Evolutionary conservation across 2,329 filamentous ascomycete genomes (phyloP), one percentile per base, ranked within the genome.

Genomic region (Cladophialophora immunda): DNA sequence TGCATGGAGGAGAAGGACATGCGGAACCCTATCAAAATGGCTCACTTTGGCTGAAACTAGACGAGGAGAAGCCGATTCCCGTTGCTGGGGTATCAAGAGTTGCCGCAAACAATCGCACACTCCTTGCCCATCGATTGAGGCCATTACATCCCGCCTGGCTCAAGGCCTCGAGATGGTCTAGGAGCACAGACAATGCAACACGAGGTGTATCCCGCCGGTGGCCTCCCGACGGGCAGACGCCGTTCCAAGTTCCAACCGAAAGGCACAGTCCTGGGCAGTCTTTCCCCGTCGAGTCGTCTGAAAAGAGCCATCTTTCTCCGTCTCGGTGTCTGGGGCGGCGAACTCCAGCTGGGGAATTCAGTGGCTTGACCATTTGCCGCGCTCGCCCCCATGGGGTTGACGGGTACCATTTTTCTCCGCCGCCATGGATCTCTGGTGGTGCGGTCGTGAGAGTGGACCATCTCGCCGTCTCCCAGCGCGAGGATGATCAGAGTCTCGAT

Each of bases 221-320:
- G 2, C 38, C 17, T 41, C 8, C 38, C 38, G 15, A 41, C n/a
- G 38, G 38, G 11, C 17, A 41, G 4, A 41, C n/a, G 38, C n/a
- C 17, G 38, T n/a, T 41, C 4, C 38, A n/a, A 6, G 4, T n/a
- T 15, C n/a, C 32, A 34, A 17, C 38, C 15, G 38, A 19, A 41
- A 11, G 9, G 17, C 38, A 3, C 5, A n/a, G 3, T 41, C 17
- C n/a, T 41, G 11, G 38, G 38, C n/a, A 41, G n/a, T n/a, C 17
- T n/a, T 41, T 19, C n/a, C 17, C 38, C 38, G 13, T 29, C 15
- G 15, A 29, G 2, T 19, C 17, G 11, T 32, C 38, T 45, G 4
- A 30, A 60, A 53, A 34, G 38, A 60, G 58, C 58, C 25, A 36
- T 60, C 58, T 34, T 60, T 53, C 58, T 52, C 58, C 58, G 58